These are phyloP conservation scores for Carpinus viminea DNA, from an alignment of 306 rosid genomes.

Conservation along the genomic window DNA sequence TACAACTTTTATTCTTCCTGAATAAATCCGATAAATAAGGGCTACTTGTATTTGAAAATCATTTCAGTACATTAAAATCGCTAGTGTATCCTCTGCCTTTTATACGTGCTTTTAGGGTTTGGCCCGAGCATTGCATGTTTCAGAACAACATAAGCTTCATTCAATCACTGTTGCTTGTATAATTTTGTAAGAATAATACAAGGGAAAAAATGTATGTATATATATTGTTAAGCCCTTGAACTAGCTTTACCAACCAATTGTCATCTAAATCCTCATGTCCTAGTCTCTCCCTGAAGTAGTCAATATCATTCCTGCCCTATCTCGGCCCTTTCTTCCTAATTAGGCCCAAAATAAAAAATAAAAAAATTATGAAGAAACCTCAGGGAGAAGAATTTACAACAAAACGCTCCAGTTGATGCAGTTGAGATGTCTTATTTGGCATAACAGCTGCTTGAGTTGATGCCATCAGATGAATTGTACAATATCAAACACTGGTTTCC, in stretches of 20 bases:
- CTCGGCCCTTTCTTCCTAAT: background rate
- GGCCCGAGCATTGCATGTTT: background rate
- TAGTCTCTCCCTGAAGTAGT: background rate
- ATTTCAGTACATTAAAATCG: too few species aligned
- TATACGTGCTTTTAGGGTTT: too few species aligned
- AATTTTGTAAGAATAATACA: background rate
- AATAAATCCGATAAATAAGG: too few species aligned
- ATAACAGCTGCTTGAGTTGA: constrained; percentile 5
- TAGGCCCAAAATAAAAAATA: background rate
- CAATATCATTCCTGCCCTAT: background rate
- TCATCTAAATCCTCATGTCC: background rate
- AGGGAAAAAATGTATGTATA: background rate
- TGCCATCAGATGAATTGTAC: background rate
- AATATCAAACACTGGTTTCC: background rate
- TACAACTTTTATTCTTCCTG: too few species aligned
- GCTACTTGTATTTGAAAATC: too few species aligned
- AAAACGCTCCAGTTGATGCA: background rate
- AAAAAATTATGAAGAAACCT: background rate
- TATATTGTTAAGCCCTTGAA: background rate
- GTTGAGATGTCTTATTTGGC: background rate
- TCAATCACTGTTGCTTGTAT: background rate
- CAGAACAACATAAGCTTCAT: background rate
- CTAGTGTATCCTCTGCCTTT: background rate
- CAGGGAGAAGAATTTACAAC: constrained; percentile 7
- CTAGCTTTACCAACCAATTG: background rate